Evolutionary conservation across 768 basidiomycete genomes (phyloP).

Genomic region (Macrolepiota albuminosa): DNA sequence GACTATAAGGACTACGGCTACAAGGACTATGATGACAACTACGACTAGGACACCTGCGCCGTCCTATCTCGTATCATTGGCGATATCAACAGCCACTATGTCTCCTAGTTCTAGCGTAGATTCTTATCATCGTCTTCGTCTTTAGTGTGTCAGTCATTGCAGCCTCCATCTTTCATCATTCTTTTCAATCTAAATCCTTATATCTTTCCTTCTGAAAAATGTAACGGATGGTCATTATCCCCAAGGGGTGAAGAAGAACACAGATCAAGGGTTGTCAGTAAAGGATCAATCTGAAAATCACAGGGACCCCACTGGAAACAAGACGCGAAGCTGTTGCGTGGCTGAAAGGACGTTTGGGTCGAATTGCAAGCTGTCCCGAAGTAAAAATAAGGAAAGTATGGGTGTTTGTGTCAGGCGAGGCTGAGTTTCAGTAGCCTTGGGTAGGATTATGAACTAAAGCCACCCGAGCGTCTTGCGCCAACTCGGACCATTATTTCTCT

Average conservation of each 20-base stretch:
- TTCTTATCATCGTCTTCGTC: background rate
- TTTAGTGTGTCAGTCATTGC: background rate
- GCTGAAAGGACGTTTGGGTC: background rate
- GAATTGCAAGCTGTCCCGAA: constrained; percentile 11
- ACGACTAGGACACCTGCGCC: background rate
- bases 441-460: constrained; percentile 34
- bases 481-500: constrained; percentile 23
- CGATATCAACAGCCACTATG: background rate
- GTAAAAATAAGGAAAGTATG: constrained; percentile 4
- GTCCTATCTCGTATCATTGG: background rate
- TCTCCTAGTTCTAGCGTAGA: background rate
- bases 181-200: background rate
- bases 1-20: background rate
- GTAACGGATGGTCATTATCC: background rate
- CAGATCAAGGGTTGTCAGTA: background rate
- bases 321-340: no score
- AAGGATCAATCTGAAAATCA: background rate
- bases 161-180: background rate
- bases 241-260: background rate
- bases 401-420: constrained; percentile 6
- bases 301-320: background rate
- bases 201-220: background rate
- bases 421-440: constrained; percentile 16
- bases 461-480: constrained; percentile 35
- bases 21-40: background rate